Base-by-base conservation (phyloP, 257 asterid genomes). In the Nicotiana tabacum region DNA sequence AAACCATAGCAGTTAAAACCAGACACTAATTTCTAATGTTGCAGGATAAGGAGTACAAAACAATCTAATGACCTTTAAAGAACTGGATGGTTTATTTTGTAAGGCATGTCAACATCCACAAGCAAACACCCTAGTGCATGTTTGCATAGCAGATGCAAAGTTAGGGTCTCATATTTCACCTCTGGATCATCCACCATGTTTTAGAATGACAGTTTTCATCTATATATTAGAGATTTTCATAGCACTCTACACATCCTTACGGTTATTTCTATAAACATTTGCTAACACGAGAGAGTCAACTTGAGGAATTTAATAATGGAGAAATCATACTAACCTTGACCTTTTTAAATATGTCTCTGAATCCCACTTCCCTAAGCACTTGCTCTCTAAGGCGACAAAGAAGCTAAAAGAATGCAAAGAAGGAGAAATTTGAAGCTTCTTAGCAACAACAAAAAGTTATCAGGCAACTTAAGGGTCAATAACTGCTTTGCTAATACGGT, bases 321-420 rank as follows among this genome's bases (percentile, higher is more conserved):
- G 33, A 27, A 69, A 62, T 5, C 48, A 65, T 27, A 51, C 90
- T 87, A 82, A 94, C 98, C 97, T 96, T 94, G 83, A 96, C 94
- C 91, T 89, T 91, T 83, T 96, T 94, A 89, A 96, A 96, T 83
- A 94, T 94, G 83, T 96, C 99, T 81, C 85, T 91, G 91, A 96
- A 94, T 53, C 99, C 99, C 78, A 93, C 91, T 87, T 96, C 99
- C 83, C 98, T 89, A 61, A 96, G 97, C 69, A 96, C 87, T 87
- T 91, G 98, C 91, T 94, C 98, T 16, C 98, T 93, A 83, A 94
- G 92, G 85, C 85, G 97, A 85, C 99, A 96, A 86, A 96, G 99
- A 85, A 93, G 98, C 98, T 96, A 84, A 27, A 56, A 66, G 60
- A 35, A 37, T 1, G 65, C 4, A 33, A 27, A 78, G 66, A 56